These are phyloP conservation scores for Boletus rubescentipes DNA, from an alignment of 768 basidiomycete genomes.

Conservation along the genomic window DNA sequence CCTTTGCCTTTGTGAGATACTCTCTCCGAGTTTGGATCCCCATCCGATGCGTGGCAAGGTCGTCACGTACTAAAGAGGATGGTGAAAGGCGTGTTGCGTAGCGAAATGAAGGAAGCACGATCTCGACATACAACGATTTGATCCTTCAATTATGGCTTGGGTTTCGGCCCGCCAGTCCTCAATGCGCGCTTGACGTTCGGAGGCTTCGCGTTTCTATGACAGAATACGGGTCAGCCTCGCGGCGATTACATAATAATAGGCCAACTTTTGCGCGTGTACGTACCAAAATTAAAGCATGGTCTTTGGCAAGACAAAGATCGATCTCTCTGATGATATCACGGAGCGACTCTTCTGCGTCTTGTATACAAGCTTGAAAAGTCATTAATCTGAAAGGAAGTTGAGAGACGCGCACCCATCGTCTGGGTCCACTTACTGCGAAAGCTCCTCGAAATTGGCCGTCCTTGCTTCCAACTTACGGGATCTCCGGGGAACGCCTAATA, in stretches of 20 bases:
- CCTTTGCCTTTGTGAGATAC: conserved; percentile 43
- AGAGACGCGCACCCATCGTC: not conserved
- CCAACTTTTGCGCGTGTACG: conserved; percentile 3
- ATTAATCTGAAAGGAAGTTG: conserved; percentile 42
- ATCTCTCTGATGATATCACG: conserved; percentile 47
- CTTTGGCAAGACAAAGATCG: conserved; percentile 45
- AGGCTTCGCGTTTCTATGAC: conserved; percentile 67
- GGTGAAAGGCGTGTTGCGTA: conserved; percentile 11
- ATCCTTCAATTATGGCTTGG: conserved; percentile 41
- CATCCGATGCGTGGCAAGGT: conserved; percentile 44
- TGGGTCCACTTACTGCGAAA: conserved; percentile 57
- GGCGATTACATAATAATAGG: conserved; percentile 27
- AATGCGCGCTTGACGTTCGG: conserved; percentile 60
- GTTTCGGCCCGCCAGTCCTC: conserved; percentile 47
- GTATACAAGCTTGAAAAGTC: conserved; percentile 50
- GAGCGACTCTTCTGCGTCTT: conserved; percentile 51
- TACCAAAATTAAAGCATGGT: conserved; percentile 43
- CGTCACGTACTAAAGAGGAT: conserved; percentile 39
- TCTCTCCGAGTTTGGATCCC: conserved; percentile 47
- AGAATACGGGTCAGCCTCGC: conserved; percentile 24
- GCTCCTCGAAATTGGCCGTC: conserved; percentile 65
- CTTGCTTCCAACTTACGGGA: conserved; percentile 32
- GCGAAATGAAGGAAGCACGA: conserved; percentile 23
- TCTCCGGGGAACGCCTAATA: conserved; percentile 17
- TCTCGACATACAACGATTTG: conserved; percentile 45